Percentiles rank a stretch among this genome's conserved stretches.
These are phyloP conservation scores for Groenewaldozyma auringiensis DNA, from an alignment of 1,139 yeast species.

Conservation along the genomic window DNA sequence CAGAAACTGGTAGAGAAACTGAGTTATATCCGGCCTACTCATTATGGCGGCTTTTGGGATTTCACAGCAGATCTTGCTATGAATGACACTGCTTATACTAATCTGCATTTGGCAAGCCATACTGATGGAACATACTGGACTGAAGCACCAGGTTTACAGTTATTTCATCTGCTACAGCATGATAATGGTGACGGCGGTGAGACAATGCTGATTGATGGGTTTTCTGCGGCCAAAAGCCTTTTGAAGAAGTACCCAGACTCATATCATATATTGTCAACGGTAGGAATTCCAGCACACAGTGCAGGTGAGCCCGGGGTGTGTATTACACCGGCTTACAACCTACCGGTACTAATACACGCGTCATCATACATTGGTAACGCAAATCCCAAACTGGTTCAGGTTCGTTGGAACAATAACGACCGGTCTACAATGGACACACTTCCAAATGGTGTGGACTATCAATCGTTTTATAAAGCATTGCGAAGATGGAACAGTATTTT, in stretches of 20 bases:
- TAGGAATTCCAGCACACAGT: constrained; percentile 64
- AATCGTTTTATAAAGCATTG: constrained; percentile 53
- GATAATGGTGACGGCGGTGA: constrained; percentile 73
- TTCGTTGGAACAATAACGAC: constrained; percentile 72
- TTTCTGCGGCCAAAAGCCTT: constrained; percentile 51
- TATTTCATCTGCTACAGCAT: constrained; percentile 59
- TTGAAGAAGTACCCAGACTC: constrained; percentile 45
- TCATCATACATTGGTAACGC: constrained; percentile 2
- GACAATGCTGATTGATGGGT: constrained; percentile 64
- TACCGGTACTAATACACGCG: constrained; percentile 51
- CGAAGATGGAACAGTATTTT: constrained; percentile 51
- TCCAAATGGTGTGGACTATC: constrained; percentile 47
- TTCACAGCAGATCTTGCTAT: constrained; percentile 65
- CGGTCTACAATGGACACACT: constrained; percentile 58
- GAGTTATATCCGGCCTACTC: constrained; percentile 62
- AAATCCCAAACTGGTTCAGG: constrained; percentile 44
- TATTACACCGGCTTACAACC: constrained; percentile 52
- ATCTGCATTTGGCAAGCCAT: constrained; percentile 57
- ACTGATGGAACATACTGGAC: constrained; percentile 79
- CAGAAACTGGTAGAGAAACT: constrained; percentile 52
- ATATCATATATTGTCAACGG: constrained; percentile 44
- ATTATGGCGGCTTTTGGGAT: constrained; percentile 79
- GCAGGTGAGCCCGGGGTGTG: constrained; percentile 68
- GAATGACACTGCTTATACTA: constrained; percentile 71
- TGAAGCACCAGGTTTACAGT: constrained; percentile 67